These are phyloP conservation scores for Aspergillus aculeatinus DNA, from an alignment of 2,329 filamentous ascomycete species.

Conservation along the genomic window DNA sequence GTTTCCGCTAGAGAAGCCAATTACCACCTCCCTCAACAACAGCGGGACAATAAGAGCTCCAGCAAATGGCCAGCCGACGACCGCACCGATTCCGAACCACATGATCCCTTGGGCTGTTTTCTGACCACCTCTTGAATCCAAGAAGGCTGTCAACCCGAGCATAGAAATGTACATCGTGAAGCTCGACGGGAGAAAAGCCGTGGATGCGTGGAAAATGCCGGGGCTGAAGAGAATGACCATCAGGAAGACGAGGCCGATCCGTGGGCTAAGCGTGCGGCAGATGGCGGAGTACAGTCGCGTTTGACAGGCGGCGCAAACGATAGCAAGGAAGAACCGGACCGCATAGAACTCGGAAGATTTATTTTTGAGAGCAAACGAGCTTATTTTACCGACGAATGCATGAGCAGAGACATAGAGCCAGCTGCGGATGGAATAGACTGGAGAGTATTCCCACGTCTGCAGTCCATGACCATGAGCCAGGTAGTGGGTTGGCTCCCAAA, in stretches of 20 bases:
- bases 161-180: slow-evolving; percentile 96
- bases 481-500: slow-evolving; percentile 97
- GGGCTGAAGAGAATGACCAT: slow-evolving; percentile 75
- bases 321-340: slow-evolving; percentile 71
- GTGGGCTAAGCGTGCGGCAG: slow-evolving; percentile 71
- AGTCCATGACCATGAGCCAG: slow-evolving; percentile 87
- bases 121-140: slow-evolving; percentile 80
- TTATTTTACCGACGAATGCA: slow-evolving; percentile 67
- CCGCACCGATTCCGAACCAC: slow-evolving; percentile 82
- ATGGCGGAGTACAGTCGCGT: slow-evolving; percentile 77
- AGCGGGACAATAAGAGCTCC: slow-evolving; percentile 79
- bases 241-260: slow-evolving; percentile 82
- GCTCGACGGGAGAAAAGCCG: slow-evolving; percentile 84
- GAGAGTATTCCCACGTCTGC: slow-evolving; percentile 98
- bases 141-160: slow-evolving; percentile 81
- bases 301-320: slow-evolving; percentile 77
- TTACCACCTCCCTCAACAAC: slow-evolving; percentile 70
- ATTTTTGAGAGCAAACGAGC: slow-evolving; percentile 53
- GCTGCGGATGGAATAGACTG: slow-evolving; percentile 89
- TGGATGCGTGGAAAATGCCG: slow-evolving; percentile 89
- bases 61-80: slow-evolving; percentile 94
- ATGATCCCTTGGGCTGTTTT: slow-evolving; percentile 81
- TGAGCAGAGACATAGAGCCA: slow-evolving; percentile 89
- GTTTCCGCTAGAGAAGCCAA: slow-evolving; percentile 54
- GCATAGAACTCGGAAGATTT: slow-evolving; percentile 77